phyloP scores from a whole-genome alignment of 805 yeast species.

The Kurtzmaniella cleridarum region DNA sequence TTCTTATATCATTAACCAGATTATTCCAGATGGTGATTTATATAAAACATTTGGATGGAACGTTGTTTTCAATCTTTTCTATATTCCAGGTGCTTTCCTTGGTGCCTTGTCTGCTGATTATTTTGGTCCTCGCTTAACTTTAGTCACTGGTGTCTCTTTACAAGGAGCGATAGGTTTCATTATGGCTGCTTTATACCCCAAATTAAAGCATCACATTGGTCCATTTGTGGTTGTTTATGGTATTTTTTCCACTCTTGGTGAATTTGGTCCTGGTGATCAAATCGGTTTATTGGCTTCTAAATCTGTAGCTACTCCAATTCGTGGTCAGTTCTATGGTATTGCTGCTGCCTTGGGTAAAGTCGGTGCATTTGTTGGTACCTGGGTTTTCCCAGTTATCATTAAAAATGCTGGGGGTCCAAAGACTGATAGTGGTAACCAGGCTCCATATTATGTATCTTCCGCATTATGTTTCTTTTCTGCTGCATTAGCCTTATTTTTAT shows the following conservation, averaged over 20 bases:
- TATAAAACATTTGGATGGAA: conserved; percentile 80
- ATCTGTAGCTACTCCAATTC: conserved; percentile 70
- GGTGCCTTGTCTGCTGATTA: conserved; percentile 75
- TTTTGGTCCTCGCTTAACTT: conserved; percentile 74
- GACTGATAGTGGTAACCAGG: conserved; percentile 51
- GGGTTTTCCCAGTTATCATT: conserved; percentile 72
- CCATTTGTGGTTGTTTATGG: conserved; percentile 78
- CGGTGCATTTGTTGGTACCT: conserved; percentile 85
- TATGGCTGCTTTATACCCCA: conserved; percentile 63
- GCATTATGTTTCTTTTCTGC: conserved; percentile 67
- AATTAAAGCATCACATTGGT: conserved; percentile 52
- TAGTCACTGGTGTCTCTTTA: conserved; percentile 53
- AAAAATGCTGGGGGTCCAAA: conserved; percentile 49
- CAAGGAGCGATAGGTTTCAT: conserved; percentile 73
- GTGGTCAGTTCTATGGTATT: conserved; percentile 81
- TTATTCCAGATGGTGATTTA: conserved; percentile 53
- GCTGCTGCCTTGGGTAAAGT: conserved; percentile 85
- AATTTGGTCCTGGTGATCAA: conserved; percentile 86
- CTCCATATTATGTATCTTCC: conserved; percentile 75
- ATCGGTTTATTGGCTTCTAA: conserved; percentile 78
- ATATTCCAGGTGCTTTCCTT: conserved; percentile 74
- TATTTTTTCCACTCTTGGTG: conserved; percentile 75
- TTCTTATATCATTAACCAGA: conserved; percentile 51
- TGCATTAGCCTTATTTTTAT: conserved; percentile 52
- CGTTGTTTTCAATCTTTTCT: conserved; percentile 72